These are phyloP conservation scores for Eucalyptus sideroxylon DNA, from an alignment of 345 rosid genomes.

Conservation along the genomic window DNA sequence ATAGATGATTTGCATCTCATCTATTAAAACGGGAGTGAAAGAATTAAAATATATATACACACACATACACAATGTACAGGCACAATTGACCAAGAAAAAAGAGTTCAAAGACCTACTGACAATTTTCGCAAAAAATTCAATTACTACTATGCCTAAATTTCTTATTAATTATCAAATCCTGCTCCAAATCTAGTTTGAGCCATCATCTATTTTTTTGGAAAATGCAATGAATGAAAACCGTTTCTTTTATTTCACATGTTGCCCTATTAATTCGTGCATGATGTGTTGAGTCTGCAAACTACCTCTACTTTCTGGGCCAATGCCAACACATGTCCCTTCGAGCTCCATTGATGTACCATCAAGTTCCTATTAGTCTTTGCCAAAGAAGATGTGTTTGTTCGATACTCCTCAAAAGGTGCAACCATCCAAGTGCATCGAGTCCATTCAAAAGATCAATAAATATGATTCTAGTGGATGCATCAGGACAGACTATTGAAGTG, in stretches of 20 bases:
- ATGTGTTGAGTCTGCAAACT: not conserved
- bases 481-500: too few relatives aligned
- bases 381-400: too few relatives aligned
- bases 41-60: too few relatives aligned
- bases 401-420: too few relatives aligned
- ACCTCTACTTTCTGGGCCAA: not conserved
- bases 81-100: not conserved
- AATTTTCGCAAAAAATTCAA: not conserved
- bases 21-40: too few relatives aligned
- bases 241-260: not conserved
- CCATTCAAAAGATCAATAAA: too few relatives aligned
- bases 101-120: not conserved
- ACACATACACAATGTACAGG: too few relatives aligned
- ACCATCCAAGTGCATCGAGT: too few relatives aligned
- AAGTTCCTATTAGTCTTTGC: too few relatives aligned
- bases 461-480: too few relatives aligned
- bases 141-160: not conserved
- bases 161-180: not conserved
- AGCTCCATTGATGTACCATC: not conserved
- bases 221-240: not conserved
- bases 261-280: not conserved
- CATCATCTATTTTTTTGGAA: not conserved
- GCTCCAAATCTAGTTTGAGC: not conserved
- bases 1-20: too few relatives aligned
- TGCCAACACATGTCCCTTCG: not conserved